Base-by-base conservation (phyloP, 169 alveolate species). In the Cryptosporidium sp. region DNA sequence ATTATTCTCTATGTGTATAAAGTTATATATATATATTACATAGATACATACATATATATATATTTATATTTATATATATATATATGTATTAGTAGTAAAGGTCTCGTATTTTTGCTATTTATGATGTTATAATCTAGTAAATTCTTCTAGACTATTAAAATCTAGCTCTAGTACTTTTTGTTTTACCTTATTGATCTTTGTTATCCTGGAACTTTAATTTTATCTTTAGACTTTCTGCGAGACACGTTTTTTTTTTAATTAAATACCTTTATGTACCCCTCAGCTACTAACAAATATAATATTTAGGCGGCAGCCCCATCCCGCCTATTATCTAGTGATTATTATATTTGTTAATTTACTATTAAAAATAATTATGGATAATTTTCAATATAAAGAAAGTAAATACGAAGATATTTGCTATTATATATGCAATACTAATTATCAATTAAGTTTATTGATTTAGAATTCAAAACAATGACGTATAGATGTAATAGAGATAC, bases 191-290 rank as follows among this genome's bases (percentile, higher is more conserved):
- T 9, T 65, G 51, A 56, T 56, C 72, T 65, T 65, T 65, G 72
- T 65, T 21, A 65, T 65, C 51, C 48, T 33, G 52, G 52, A 16
- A 56, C 67, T 56, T 23, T 65, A 21, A 21, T 65, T 33, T 33
- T 65, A 65, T 65, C 51, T n/a, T 31, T 65, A 65, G 72, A 65
- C 72, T 33, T 33, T 31, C 48, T 37, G 29, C 72, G 72, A 65
- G 72, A 65, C 72, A 65, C 72, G 72, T n/a, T 37, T 65, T 37
- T 53, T 53, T 16, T 23, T 65, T 0, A 42, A 42, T 42, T 48
- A 65, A 1, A 65, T 65, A 65, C 72, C 72, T 65, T 65, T 31
- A 35, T 65, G 33, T 65, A 65, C 72, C 72, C 72, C 72, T 65
- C 72, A 65, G 52, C 72, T 31, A 65, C n/a, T 65, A 37, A 31